A percentile compares a stretch with the other conserved stretches of the same genome.
Evolutionary conservation across 129 eudicot species (phyloP).

Genomic region (Chrysanthemum seticuspe): DNA sequence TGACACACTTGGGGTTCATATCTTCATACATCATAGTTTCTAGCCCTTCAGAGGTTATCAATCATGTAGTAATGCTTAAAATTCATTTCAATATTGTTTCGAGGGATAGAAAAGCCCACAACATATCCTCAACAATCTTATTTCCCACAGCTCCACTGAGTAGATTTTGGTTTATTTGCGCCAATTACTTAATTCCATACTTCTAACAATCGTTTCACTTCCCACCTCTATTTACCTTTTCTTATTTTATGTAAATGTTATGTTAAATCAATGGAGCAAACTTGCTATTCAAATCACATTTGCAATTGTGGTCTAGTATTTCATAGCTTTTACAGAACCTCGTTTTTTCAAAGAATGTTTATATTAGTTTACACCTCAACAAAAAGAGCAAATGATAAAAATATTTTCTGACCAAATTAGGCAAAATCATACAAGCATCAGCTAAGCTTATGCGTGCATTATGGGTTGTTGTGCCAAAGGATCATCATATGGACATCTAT

Average conservation of each 20-base stretch:
- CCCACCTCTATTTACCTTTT: background rate
- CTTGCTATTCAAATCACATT: too few relatives aligned
- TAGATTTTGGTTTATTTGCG: background rate
- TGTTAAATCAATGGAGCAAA: background rate
- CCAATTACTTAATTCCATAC: background rate
- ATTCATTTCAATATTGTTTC: background rate
- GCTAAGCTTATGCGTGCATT: background rate
- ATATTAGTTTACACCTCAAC: background rate
- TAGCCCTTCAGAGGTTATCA: background rate
- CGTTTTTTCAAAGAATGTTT: background rate
- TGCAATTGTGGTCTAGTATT: too few relatives aligned
- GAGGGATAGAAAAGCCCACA: background rate
- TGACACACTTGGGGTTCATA: background rate
- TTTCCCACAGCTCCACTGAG: background rate
- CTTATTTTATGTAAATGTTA: background rate
- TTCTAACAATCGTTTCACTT: background rate
- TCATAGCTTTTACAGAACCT: too few relatives aligned
- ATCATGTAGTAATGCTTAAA: background rate
- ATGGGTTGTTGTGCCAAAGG: background rate
- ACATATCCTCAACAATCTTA: background rate
- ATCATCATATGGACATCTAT: background rate
- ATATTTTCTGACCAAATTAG: background rate
- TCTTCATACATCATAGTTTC: background rate
- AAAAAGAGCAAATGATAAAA: background rate
- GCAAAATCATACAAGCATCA: background rate